Evolutionary conservation across 2,329 filamentous ascomycete genomes (phyloP), one percentile per base, ranked within the genome.

Genomic region (Diaporthe ilicicola): DNA sequence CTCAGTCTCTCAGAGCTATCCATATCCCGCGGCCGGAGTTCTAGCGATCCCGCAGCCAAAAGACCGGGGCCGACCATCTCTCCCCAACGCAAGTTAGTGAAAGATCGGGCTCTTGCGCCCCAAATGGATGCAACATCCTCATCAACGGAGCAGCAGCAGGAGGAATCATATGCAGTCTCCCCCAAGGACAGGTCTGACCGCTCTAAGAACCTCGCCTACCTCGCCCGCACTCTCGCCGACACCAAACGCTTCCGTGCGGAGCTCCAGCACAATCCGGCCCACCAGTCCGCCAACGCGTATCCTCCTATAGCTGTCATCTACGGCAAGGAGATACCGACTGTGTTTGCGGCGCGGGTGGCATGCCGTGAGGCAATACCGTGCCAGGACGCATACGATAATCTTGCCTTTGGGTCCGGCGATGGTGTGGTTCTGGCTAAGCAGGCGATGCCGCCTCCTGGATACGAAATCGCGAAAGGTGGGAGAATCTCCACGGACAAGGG

Each of bases 361-460:
- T 89, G 90, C 2, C 85, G 88, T 4, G 94, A 95, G 67, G 90
- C 88, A 0, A 97, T 98, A 74, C 88, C 90, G 62, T 89, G 90
- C 72, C 84, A 89, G 0, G 94, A 97, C 79, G 91, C 90, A 0
- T 98, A 97, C 79, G 94, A 97, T 74, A 92, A 97, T 75, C 85
- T 98, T 2, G 89, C 94, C 0, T 98, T 98, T 82, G 92, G 93
- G 0, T 92, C 91, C 27, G 94, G 95, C 2, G 95, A 98, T 78
- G 95, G 95, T 0, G 95, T 98, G 0, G 94, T 95, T 68, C 86
- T 98, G 8, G 93, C 95, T 0, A 90, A 90, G 64, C 93, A 95
- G 73, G 93, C 94, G 0, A 95, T 97, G 93, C 81, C 97, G 53
- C 95, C 95, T 0, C 83, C 88, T 2, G 94, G 94, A 0, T 98